Conservation (phyloP, 2,329 filamentous ascomycete genomes). For the Stagonosporopsis tanaceti region DNA sequence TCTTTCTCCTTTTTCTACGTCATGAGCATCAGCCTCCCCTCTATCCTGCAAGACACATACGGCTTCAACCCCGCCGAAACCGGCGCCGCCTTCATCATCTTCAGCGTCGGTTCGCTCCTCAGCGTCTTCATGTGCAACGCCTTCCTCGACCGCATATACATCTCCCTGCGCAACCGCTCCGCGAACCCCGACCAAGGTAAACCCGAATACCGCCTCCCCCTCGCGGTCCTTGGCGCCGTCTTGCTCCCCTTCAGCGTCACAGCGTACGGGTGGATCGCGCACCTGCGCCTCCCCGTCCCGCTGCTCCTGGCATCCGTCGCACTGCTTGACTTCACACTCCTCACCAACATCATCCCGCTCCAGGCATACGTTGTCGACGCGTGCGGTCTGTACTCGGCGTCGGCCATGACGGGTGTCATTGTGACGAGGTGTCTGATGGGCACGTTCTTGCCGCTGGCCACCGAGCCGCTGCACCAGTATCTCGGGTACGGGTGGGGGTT, state of each 20-base stretch:
- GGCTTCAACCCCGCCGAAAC: conserved; percentile 58
- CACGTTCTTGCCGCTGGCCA: conserved; percentile 64
- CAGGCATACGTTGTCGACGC: conserved; percentile 66
- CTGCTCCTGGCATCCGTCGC: conserved; percentile 56
- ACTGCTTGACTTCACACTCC: conserved; percentile 57
- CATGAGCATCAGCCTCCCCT: conserved; percentile 56
- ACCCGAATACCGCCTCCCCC: conserved; percentile 65
- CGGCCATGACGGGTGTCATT: conserved; percentile 65
- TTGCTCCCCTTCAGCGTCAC: conserved; percentile 56
- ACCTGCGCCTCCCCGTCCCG: conserved; percentile 54
- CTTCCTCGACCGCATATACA: conserved; percentile 63
- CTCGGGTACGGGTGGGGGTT: conserved; percentile 64
- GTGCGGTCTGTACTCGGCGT: conserved; percentile 64
- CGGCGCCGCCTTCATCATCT: conserved; percentile 63
- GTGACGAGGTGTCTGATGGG: conserved; percentile 64
- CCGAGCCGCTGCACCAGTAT: conserved; percentile 56
- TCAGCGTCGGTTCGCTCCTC: conserved; percentile 62
- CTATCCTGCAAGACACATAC: conserved; percentile 53
- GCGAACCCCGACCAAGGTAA: conserved; percentile 51
- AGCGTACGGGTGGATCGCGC: conserved; percentile 62
- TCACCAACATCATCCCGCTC: conserved; percentile 60
- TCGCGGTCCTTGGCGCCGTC: conserved; percentile 58
- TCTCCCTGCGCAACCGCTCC: conserved; percentile 53
- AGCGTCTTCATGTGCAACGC: conserved; percentile 61
- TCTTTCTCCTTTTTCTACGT: conserved; percentile 58